phyloP scores from a whole-genome alignment of 768 basidiomycete genomes.

The Cyclocybe aegerita region DNA sequence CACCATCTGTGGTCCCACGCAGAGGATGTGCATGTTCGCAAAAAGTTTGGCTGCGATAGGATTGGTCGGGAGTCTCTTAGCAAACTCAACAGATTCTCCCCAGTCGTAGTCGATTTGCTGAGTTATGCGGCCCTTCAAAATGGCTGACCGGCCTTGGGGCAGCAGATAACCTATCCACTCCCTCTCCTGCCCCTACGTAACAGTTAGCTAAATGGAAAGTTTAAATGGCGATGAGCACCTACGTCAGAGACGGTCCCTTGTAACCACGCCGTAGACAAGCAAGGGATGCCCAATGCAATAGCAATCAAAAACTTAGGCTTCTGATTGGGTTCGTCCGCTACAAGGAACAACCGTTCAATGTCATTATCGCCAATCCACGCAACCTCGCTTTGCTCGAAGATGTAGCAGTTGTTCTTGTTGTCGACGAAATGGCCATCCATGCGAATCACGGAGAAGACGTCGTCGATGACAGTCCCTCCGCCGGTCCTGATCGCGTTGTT shows the following conservation, averaged over 20 bases:
- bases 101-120: slow-evolving; percentile 51
- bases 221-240: slow-evolving; percentile 10
- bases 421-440: slow-evolving; percentile 50
- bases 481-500: slow-evolving; percentile 41
- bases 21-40: slow-evolving; percentile 52
- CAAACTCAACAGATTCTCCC: slow-evolving; percentile 48
- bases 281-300: slow-evolving; percentile 85
- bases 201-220: neutral
- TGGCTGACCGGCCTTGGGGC: slow-evolving; percentile 54
- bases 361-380: slow-evolving; percentile 40
- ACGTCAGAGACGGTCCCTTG: slow-evolving; percentile 33
- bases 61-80: slow-evolving; percentile 61
- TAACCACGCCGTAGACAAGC: slow-evolving; percentile 62
- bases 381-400: slow-evolving; percentile 46
- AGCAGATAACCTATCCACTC: slow-evolving; percentile 67
- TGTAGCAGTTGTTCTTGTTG: slow-evolving; percentile 48
- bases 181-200: slow-evolving; percentile 32
- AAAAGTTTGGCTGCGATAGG: slow-evolving; percentile 59
- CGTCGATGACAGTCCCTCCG: slow-evolving; percentile 62
- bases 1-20: slow-evolving; percentile 57
- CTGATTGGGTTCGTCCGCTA: slow-evolving; percentile 63
- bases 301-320: slow-evolving; percentile 83
- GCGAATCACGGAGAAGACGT: slow-evolving; percentile 54
- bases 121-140: slow-evolving; percentile 32
- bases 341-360: slow-evolving; percentile 58